Base-by-base conservation (phyloP, 2,329 filamentous ascomycete species). In the Talaromyces sp. region DNA sequence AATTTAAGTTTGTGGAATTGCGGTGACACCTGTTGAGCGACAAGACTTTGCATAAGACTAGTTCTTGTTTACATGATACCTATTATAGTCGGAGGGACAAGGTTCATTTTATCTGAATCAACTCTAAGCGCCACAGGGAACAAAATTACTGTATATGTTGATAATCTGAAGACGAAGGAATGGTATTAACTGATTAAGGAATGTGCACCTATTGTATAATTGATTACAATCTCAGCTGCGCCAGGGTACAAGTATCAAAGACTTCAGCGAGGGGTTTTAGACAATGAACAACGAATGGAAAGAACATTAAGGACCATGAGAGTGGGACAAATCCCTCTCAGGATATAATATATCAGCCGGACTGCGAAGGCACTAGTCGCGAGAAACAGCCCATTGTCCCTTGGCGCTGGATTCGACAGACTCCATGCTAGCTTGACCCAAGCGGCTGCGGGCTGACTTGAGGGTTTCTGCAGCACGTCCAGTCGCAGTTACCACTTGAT, bases 401-500 rank as follows among this genome's bases (percentile, higher is more conserved):
- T 63, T 63, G 55, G 52, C 60, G 19, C 39, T 49, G 3, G 58
- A 61, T 42, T 64, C 61, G n/a, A 64, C 61, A 4, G 62, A 63
- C 27, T 64, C 63, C 28, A 64, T 63, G 33, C 58, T 64, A 13
- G 58, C 61, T 11, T 57, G 59, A 3, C 63, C 61, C 36, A 64
- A 61, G 30, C 61, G 58, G 55, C 55, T 64, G 19, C 63, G 63
- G 1, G 66, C 65, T 32, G 65, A 62, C 55, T 66, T 67, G 15
- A 68, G 33, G 1, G 65, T 64, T 44, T 67, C 66, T n/a, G 65
- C 52, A 17, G 66, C 64, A n/a, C 65, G 54, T 32, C 63, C 65
- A 49, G 64, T 61, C 36, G 65, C 61, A 19, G 64, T 62, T 22
- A 65, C 51, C 28, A 62, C 61, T 15, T 88, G 76, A 92, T 90